A percentile compares a stretch with the other conserved stretches of the same genome.
phyloP scores from a whole-genome alignment of 2,329 filamentous ascomycete species.

The Tympanopsis confertula region DNA sequence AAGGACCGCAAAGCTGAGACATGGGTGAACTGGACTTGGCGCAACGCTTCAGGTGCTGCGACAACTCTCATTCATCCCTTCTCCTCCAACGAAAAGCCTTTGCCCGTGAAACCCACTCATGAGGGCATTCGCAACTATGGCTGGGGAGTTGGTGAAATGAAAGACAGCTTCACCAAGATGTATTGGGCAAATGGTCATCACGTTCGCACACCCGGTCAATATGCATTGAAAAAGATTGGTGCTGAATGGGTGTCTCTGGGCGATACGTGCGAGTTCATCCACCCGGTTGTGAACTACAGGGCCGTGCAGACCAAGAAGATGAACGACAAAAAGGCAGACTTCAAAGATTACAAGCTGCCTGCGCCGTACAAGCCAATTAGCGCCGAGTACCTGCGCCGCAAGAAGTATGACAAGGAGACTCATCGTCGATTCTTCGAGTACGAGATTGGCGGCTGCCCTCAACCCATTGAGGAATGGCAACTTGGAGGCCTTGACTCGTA shows the following conservation, averaged over 20 bases:
- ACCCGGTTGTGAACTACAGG: background rate
- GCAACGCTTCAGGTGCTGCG: background rate
- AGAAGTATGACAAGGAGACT: too few species aligned
- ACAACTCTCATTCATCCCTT: background rate
- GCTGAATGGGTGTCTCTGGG: background rate
- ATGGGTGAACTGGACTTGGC: background rate
- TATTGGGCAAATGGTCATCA: background rate
- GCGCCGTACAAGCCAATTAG: background rate
- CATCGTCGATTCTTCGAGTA: too few species aligned
- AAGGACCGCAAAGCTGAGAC: background rate
- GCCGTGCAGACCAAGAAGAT: background rate
- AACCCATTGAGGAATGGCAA: background rate
- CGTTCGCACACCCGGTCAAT: background rate
- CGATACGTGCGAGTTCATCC: constrained; percentile 1
- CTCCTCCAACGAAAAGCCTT: background rate
- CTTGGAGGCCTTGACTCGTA: background rate
- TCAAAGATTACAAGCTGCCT: background rate
- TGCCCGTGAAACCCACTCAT: background rate
- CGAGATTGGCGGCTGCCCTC: background rate
- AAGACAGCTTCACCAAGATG: constrained; percentile 1
- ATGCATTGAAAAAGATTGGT: background rate
- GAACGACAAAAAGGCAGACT: background rate
- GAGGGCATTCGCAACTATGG: background rate
- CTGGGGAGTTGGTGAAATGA: background rate
- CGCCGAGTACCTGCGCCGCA: background rate